Base-by-base conservation (phyloP, 305 asterid species). In the Stenogyne calaminthoides region DNA sequence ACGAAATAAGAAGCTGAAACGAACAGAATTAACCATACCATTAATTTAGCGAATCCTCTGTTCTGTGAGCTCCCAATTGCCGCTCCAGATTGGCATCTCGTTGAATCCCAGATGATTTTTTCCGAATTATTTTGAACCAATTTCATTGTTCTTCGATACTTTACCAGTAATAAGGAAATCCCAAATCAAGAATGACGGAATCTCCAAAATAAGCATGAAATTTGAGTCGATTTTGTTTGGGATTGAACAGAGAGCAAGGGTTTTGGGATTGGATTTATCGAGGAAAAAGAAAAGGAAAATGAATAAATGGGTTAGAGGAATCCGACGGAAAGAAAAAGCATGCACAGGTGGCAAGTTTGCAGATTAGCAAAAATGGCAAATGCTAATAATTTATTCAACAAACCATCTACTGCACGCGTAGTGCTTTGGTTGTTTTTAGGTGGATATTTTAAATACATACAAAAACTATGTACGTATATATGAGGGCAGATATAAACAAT, bases 11-110 rank as follows among this genome's bases (percentile, higher is more conserved):
- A 83, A 34, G 84, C 88, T 5, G 85, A 81, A 40, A 86, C 84
- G 40, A 86, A 82, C 0, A 88, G 82, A 68, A 84, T 54, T 15
- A 92, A 47, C 81, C 84, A 92, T 8, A 86, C 76, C 87, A 87
- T 76, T 5, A 87, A 72, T 79, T 78, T 89, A 0, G 88, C 86
- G 27, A 83, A 58, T 56, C 77, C 69, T 55, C 81, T 85, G 42
- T 66, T 62, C 2, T 72, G 85, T 2, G 81, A 19, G 20, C 68
- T 71, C 8, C 77, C 47, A 70, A 18, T 61, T 36, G 78, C 63
- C 39, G 76, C 52, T 36, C 80, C 67, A 0, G 83, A 76, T 8
- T 80, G 83, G 69, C 60, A 82, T 71, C 82, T 82, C 85, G 80
- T 70, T 55, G 88, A 84, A 72, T 85, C 86, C 89, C 90, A 85